phyloP scores from a whole-genome alignment of 257 asterid genomes.

The Solanum tacnaense region DNA sequence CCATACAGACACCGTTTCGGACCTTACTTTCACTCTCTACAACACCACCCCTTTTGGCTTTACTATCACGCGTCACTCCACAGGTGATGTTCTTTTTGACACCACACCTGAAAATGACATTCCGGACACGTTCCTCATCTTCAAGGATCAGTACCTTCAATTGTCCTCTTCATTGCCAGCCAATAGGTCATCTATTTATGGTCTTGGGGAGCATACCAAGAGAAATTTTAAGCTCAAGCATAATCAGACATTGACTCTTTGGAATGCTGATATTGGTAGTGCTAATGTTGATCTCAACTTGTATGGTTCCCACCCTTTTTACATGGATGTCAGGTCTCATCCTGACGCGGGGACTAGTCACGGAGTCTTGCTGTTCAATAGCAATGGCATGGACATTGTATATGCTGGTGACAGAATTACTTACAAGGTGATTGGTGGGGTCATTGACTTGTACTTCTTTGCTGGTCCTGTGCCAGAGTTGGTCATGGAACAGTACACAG shows the following conservation, averaged over 20 bases:
- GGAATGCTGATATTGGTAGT: slow-evolving; percentile 72
- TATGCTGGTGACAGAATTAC: slow-evolving; percentile 13
- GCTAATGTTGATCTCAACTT: slow-evolving; percentile 46
- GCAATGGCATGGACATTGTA: slow-evolving; percentile 23
- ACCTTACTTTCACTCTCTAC: slow-evolving; percentile 25
- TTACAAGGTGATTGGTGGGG: slow-evolving; percentile 18
- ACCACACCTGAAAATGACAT: slow-evolving; percentile 8
- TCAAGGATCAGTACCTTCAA: slow-evolving; percentile 82
- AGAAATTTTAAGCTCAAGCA: slow-evolving; percentile 41
- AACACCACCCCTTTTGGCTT: slow-evolving; percentile 33
- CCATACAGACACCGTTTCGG: slow-evolving; percentile 14
- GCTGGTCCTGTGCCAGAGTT: slow-evolving; percentile 9
- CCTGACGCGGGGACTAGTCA: slow-evolving; percentile 1
- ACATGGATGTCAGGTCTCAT: slow-evolving; percentile 20
- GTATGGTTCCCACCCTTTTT: slow-evolving; percentile 88
- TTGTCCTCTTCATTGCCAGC: slow-evolving; percentile 60
- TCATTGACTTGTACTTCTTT: slow-evolving; percentile 15
- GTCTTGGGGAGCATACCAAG: slow-evolving; percentile 86
- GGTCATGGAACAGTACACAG: slow-evolving; percentile 23
- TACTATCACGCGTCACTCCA: slow-evolving; percentile 23
- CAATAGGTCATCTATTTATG: slow-evolving; percentile 46
- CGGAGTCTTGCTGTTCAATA: slow-evolving; percentile 19
- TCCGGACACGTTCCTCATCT: slow-evolving; percentile 22
- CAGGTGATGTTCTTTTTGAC: slow-evolving; percentile 31
- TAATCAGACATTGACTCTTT: slow-evolving; percentile 61